Conservation (phyloP, 768 basidiomycete species). For the Phylloporus scabripes region DNA sequence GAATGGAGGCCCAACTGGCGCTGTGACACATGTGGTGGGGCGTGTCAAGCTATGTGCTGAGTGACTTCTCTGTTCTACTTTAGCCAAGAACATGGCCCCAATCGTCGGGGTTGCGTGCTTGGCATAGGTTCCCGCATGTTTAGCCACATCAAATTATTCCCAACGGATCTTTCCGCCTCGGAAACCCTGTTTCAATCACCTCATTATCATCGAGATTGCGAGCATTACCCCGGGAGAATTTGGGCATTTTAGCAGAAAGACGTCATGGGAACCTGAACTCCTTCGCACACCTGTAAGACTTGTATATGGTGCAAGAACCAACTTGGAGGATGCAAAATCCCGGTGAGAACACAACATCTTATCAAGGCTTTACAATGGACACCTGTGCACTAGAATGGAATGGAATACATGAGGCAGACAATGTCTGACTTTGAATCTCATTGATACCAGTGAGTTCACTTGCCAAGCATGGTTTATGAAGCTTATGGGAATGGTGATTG, state of each 20-base stretch:
- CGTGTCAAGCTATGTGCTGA: neutral
- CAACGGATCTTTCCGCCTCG: neutral
- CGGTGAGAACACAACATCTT: neutral
- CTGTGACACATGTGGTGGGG: neutral
- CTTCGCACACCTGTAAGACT: neutral
- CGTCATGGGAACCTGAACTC: neutral
- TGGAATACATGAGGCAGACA: neutral
- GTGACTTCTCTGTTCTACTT: neutral
- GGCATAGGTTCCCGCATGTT: neutral
- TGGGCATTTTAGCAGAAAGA: neutral
- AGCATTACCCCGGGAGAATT: neutral
- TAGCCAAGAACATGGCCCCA: neutral
- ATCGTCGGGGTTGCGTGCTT: neutral
- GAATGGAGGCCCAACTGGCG: neutral
- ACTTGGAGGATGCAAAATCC: neutral
- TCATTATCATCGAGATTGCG: neutral
- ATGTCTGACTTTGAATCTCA: conserved; percentile 8
- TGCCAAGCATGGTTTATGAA: neutral
- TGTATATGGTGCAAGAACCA: neutral
- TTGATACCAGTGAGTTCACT: neutral
- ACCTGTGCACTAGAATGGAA: conserved; percentile 7
- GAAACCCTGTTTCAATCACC: neutral
- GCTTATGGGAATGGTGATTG: neutral
- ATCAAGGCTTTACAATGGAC: neutral
- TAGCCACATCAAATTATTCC: conserved; percentile 1